Evolutionary conservation across 108 stramenopile species (phyloP), one percentile per base, ranked within the genome.

Genomic region (Pseudonitzschia pungens): DNA sequence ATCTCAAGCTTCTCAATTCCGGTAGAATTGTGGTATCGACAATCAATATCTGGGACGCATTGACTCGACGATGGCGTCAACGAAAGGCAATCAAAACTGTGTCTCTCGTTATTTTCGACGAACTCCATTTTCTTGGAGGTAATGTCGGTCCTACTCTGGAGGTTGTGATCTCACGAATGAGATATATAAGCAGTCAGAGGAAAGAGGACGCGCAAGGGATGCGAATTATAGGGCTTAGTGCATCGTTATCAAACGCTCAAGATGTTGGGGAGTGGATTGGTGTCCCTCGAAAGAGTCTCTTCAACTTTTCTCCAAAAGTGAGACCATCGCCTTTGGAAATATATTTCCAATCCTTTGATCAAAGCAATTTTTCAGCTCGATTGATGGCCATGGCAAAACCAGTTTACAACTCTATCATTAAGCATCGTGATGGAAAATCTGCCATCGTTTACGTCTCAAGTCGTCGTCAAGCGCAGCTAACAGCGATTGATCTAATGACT

Each of bases 261-360:
- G 99, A 99, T 76, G 87, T 99, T 9, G 99, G 93, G 28, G 99
- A 97, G 63, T 99, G 98, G 98, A 89, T 99, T 81, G 98, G 99
- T 22, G 98, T 96, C 14, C 67, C 96, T 9, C 64, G 70, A 24
- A 89, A 91, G 69, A 89, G 87, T 54, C 68, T 96, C 20, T 97
- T 97, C 86, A 97, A 97, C 79, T 99, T 99, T 84, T 90, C 92
- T 48, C 94, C 97, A 14, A 91, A 93, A 63, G 95, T 93, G 0
- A 72, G 98, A 67, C 99, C 99, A 5, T 80, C 82, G 48, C 97
- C 98, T 10, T 82, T 99, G 18, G 99, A 98, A 75, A 86, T 99
- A 24, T 90, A 88, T 73, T 83, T 99, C 64, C 95, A 94, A 70
- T 89, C 96, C 11, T 98, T 97, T 79, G 99, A 99, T 59, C 89